phyloP scores from a whole-genome alignment of 2,329 filamentous ascomycete species.

The Cercospora zeina region DNA sequence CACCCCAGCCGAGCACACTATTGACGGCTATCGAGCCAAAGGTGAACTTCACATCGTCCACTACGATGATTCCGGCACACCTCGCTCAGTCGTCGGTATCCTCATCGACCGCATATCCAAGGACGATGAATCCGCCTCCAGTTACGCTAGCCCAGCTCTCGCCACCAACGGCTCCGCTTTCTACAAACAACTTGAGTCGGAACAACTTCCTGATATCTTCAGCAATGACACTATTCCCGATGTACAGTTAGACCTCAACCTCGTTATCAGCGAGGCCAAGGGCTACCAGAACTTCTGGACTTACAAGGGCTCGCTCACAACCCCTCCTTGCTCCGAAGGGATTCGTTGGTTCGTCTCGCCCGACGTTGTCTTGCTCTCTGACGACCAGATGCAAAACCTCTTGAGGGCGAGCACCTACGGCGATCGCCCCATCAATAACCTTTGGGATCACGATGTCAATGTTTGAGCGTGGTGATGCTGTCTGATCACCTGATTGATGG shows the following conservation, averaged over 20 bases:
- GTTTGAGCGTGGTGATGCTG: conserved; percentile 6
- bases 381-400: conserved; percentile 51
- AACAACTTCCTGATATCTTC: conserved; percentile 17
- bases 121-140: conserved; percentile 33
- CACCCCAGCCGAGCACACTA: conserved; percentile 52
- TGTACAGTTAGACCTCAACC: conserved; percentile 36
- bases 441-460: conserved; percentile 18
- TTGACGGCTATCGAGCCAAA: conserved; percentile 47
- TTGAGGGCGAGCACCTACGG: conserved; percentile 49
- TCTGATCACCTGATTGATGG: no score
- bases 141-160: background rate
- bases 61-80: conserved; percentile 45
- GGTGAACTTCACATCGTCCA: conserved; percentile 55
- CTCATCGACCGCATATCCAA: conserved; percentile 45
- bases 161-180: conserved; percentile 40
- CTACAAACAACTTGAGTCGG: conserved; percentile 44
- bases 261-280: conserved; percentile 43
- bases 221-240: conserved; percentile 23
- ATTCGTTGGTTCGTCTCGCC: conserved; percentile 50
- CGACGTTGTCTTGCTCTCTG: conserved; percentile 46
- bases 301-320: conserved; percentile 52
- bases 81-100: conserved; percentile 51
- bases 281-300: conserved; percentile 52
- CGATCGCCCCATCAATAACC: conserved; percentile 48
- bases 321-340: conserved; percentile 52